These are phyloP conservation scores for Melanogaster broomeanus DNA, from an alignment of 768 basidiomycete species.

Conservation along the genomic window DNA sequence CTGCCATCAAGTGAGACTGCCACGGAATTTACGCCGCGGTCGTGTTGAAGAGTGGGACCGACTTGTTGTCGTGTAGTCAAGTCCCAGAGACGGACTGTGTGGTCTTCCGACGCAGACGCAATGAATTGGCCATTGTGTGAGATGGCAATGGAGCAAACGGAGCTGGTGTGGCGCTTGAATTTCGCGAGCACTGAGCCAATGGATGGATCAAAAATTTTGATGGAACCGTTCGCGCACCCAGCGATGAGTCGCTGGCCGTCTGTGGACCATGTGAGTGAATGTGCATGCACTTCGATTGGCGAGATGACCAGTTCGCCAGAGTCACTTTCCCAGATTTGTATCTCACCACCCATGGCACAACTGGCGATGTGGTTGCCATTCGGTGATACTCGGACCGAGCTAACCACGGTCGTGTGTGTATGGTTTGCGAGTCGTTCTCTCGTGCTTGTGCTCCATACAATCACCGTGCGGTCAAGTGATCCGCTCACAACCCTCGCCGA, in stretches of 20 bases:
- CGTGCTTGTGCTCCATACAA: too few relatives aligned
- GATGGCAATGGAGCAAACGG: constrained; percentile 9
- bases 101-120: constrained; percentile 8
- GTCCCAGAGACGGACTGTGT: constrained; percentile 16
- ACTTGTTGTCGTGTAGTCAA: background rate
- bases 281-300: background rate
- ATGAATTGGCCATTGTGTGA: constrained; percentile 10
- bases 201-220: constrained; percentile 11
- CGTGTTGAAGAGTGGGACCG: too few relatives aligned
- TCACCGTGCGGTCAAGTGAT: too few relatives aligned
- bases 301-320: background rate
- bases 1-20: constrained; percentile 3
- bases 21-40: too few relatives aligned
- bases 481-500: too few relatives aligned
- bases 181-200: background rate
- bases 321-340: constrained; percentile 10
- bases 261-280: constrained; percentile 20
- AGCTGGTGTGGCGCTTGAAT: constrained; percentile 7
- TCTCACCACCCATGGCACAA: constrained; percentile 2
- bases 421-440: too few relatives aligned
- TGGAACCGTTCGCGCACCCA: constrained; percentile 12
- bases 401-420: too few relatives aligned
- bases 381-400: too few relatives aligned
- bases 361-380: too few relatives aligned
- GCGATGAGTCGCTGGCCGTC: constrained; percentile 17